Evolutionary conservation across 768 basidiomycete species (phyloP), one percentile per base, ranked within the genome.

Genomic region (Hypholoma fasciculare): DNA sequence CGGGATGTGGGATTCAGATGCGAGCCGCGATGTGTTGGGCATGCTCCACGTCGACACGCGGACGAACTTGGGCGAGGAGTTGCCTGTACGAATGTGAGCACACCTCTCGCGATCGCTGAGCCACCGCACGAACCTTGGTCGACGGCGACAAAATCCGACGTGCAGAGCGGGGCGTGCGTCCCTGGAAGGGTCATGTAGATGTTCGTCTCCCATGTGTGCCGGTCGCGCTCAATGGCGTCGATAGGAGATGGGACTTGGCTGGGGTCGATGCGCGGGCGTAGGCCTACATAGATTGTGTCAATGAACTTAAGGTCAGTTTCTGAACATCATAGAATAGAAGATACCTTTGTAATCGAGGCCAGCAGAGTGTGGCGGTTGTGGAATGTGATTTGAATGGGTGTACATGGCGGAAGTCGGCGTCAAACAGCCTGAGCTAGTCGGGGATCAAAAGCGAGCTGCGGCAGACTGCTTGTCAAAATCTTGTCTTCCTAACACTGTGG

Each of bases 201-300:
- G 63, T 90, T 82, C 19, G 82, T 76, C 65, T 90, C 86, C 87
- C 91, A 94, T 77, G 82, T 75, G 58, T 84, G 81, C 61, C 90
- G 86, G 80, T 98, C 96, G 6, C 79, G 72, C 64, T 93, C 90
- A 52, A 90, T 85, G 12, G 85, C 78, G 42, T 90, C 87, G 14
- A 92, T 86, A 20, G 94, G 89, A 3, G 94, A 96, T n/a, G 97
- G 97, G 27, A 98, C 87, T 68, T 96, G 94, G 63, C 76, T 82
- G 7, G 90, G 87, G 70, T 98, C 92, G 64, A 99, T 93, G 57
- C 87, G 85, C 47, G 89, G 81, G 40, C 91, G 84, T 55, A 92
- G 80, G 56, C 94, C 93, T 90, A 63, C 39, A 57, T 26, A 38
- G 13, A 60, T 52, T 27, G 54, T 56, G 63, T 39, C 48, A 47